A percentile compares a stretch with the other conserved stretches of the same genome.
Evolutionary conservation across 257 asterid species (phyloP).

Genomic region (Buddleja alternifolia): DNA sequence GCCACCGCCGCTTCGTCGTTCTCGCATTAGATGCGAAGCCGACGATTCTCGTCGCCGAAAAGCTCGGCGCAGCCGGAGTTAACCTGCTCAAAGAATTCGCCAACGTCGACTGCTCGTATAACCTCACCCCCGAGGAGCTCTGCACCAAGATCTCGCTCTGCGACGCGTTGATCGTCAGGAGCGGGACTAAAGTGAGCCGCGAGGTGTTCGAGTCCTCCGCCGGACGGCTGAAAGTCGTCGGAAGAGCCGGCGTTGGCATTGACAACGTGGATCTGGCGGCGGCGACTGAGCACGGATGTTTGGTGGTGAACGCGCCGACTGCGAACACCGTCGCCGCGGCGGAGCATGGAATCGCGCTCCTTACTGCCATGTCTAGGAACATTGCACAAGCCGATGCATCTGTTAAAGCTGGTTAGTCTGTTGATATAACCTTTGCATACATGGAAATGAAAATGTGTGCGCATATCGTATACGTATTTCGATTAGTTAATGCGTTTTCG

Average conservation of each 20-base stretch:
- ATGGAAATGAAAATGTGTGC: too few species aligned
- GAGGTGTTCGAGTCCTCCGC: conserved; percentile 68
- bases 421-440: background rate
- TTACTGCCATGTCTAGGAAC: conserved; percentile 67
- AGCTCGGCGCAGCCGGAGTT: conserved; percentile 67
- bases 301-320: conserved; percentile 74
- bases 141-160: conserved; percentile 67
- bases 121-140: conserved; percentile 61
- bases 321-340: conserved; percentile 81
- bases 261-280: conserved; percentile 82
- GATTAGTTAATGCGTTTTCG: background rate
- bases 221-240: conserved; percentile 71
- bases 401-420: conserved; percentile 55
- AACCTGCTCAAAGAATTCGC: conserved; percentile 57
- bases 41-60: conserved; percentile 70
- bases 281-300: conserved; percentile 74
- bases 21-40: conserved; percentile 65
- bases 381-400: conserved; percentile 75
- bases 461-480: too few species aligned
- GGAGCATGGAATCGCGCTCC: conserved; percentile 71
- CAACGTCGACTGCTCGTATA: conserved; percentile 65
- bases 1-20: conserved; percentile 38
- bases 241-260: conserved; percentile 78
- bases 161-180: conserved; percentile 70
- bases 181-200: conserved; percentile 68